Conservation (phyloP, 352 stramenopile species). For the Globisporangium paroecandrum region DNA sequence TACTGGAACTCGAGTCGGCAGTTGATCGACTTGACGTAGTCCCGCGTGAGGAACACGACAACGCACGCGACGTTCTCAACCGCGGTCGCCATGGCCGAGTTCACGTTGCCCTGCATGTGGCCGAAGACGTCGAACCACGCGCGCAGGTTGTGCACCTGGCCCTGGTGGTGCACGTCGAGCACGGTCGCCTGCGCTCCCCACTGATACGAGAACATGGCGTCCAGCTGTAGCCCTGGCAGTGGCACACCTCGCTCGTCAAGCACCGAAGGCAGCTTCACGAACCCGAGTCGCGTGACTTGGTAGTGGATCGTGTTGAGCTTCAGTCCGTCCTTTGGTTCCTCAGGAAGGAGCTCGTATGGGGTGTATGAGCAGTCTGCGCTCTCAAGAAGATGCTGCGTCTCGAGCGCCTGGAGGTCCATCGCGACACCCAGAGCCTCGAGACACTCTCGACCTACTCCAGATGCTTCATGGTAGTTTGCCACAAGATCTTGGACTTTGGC, state of each 20-base stretch:
- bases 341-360: conserved; percentile 19
- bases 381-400: background rate
- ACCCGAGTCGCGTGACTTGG: conserved; percentile 30
- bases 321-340: conserved; percentile 18
- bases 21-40: conserved; percentile 49
- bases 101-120: conserved; percentile 67
- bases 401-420: conserved; percentile 15
- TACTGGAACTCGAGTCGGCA: conserved; percentile 61
- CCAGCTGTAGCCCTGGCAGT: conserved; percentile 32
- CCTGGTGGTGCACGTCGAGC: conserved; percentile 42
- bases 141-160: conserved; percentile 30
- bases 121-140: conserved; percentile 60
- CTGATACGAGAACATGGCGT: conserved; percentile 63
- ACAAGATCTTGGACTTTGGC: background rate
- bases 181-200: conserved; percentile 41
- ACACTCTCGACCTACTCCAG: background rate
- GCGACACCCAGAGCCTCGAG: background rate
- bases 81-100: conserved; percentile 53
- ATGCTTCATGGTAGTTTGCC: background rate
- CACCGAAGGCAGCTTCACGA: conserved; percentile 28
- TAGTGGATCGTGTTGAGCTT: conserved; percentile 32
- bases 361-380: background rate
- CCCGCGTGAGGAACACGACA: conserved; percentile 48
- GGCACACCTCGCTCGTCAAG: conserved; percentile 37
- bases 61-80: conserved; percentile 56